Conservation (phyloP, 257 asterid genomes). For the Verbascum thapsus region DNA sequence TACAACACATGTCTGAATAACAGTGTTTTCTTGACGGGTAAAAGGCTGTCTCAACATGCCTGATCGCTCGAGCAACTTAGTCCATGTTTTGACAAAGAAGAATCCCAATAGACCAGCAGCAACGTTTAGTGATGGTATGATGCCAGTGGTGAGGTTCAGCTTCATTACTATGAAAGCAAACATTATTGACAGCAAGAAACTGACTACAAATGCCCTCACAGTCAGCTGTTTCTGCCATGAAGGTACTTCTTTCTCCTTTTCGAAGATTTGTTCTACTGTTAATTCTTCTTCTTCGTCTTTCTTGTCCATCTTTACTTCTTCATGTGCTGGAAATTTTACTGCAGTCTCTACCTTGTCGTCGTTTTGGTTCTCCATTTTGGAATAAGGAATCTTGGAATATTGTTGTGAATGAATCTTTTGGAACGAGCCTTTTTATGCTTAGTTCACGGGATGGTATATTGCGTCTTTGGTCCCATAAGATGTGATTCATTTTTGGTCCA, state of each 20-base stretch:
- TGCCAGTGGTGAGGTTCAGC: constrained; percentile 65
- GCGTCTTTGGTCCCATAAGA: no score
- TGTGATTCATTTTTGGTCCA: no score
- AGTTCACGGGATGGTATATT: no score
- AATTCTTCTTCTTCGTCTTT: constrained; percentile 17
- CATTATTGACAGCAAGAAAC: constrained; percentile 49
- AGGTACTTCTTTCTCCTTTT: constrained; percentile 47
- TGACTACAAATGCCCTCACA: constrained; percentile 54
- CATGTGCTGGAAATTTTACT: background rate
- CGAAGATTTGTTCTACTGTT: constrained; percentile 49
- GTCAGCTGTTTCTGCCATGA: constrained; percentile 69
- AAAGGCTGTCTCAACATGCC: constrained; percentile 58
- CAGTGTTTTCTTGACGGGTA: constrained; percentile 74
- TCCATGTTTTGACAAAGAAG: constrained; percentile 67
- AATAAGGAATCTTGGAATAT: no score
- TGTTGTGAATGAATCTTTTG: no score
- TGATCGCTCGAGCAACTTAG: constrained; percentile 43
- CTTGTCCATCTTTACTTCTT: constrained; percentile 9
- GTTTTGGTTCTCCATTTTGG: constrained; percentile 15
- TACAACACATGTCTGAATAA: constrained; percentile 76
- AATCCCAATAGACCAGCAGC: constrained; percentile 75
- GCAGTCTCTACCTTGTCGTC: constrained; percentile 1
- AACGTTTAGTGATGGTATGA: constrained; percentile 67
- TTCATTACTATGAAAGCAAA: constrained; percentile 65
- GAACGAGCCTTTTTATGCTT: no score